Evolutionary conservation across 2,329 filamentous ascomycete species (phyloP).

Genomic region (Rugonectria rugulosa): DNA sequence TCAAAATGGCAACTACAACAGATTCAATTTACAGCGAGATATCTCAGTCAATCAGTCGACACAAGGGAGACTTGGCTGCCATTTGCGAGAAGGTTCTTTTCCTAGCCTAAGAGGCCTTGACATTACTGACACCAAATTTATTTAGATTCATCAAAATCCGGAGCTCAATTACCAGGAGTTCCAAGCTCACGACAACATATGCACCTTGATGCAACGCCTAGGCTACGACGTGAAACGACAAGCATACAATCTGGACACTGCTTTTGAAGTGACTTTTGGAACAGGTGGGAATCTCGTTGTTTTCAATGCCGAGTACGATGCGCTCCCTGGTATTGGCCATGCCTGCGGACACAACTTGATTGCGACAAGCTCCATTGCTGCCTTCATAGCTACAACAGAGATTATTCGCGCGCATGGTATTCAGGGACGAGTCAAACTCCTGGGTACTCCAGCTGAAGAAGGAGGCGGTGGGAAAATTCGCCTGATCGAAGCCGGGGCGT

Average conservation of each 20-base stretch:
- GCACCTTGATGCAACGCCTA: conserved; percentile 44
- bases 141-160: conserved; percentile 50
- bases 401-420: conserved; percentile 6
- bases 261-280: conserved; percentile 50
- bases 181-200: conserved; percentile 51
- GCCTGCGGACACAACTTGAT: conserved; percentile 64
- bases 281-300: conserved; percentile 48
- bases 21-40: conserved; percentile 18
- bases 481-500: conserved; percentile 53
- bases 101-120: accelerated
- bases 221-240: conserved; percentile 49
- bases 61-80: conserved; percentile 21
- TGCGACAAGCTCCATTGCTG: conserved; percentile 56
- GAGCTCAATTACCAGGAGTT: conserved; percentile 52
- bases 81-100: conserved; percentile 26
- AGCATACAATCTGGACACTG: conserved; percentile 52
- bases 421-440: conserved; percentile 38
- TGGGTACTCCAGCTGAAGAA: conserved; percentile 64
- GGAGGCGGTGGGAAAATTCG: conserved; percentile 60
- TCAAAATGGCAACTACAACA: not conserved
- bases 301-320: conserved; percentile 53
- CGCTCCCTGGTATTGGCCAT: conserved; percentile 58
- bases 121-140: not conserved
- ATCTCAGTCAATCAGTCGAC: conserved; percentile 21
- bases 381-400: conserved; percentile 39